Evolutionary conservation across 331 rosid species (phyloP).

Genomic region (Telfairia occidentalis): DNA sequence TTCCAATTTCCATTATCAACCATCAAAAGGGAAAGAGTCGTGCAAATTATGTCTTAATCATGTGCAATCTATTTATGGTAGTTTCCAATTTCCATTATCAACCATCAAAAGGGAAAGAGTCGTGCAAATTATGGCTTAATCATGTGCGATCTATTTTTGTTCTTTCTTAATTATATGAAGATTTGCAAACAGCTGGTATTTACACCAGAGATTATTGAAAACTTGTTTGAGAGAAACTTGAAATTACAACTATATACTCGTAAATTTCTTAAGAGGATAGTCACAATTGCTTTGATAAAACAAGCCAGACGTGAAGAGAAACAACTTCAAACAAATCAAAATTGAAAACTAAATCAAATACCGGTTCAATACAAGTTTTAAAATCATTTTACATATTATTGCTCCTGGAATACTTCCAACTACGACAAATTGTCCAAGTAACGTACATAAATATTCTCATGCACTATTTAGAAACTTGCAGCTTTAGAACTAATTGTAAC

Average conservation of each 20-base stretch:
- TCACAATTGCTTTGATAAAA: background rate
- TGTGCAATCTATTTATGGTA: background rate
- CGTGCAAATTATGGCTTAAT: background rate
- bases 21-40: background rate
- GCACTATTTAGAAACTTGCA: slow-evolving; percentile 2
- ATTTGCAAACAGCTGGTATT: background rate
- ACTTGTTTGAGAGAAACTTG: background rate
- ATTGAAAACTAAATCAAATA: background rate
- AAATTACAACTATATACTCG: background rate
- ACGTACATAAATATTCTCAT: background rate
- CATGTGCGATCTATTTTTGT: background rate
- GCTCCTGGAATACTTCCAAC: background rate
- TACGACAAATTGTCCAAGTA: background rate
- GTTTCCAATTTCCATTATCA: no score
- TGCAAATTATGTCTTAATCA: background rate
- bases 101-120: background rate
- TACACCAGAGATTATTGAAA: background rate
- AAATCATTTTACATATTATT: background rate
- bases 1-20: no score
- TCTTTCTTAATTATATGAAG: background rate
- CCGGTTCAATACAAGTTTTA: background rate
- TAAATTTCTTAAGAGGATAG: background rate
- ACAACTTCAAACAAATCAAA: background rate
- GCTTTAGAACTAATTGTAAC: slow-evolving; percentile 2
- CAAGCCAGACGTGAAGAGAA: background rate